phyloP scores from a whole-genome alignment of 73 alveolate genomes.

The Breviolum minutum region DNA sequence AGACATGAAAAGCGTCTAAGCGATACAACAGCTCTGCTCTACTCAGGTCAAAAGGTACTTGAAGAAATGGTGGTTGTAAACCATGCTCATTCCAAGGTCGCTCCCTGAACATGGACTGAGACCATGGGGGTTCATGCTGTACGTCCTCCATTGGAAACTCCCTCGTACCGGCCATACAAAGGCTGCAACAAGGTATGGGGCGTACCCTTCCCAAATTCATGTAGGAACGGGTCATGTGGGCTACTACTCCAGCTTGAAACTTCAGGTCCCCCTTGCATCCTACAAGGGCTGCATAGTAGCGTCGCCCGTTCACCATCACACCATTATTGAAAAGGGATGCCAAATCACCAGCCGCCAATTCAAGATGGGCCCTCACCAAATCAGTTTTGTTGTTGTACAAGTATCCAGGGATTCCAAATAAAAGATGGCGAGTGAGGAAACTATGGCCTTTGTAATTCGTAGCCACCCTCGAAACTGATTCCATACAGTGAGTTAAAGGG shows the following conservation, averaged over 20 bases:
- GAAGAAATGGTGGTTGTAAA: not conserved
- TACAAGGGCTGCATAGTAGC: not conserved
- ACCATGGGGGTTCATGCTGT: constrained; percentile 1
- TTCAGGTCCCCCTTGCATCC: constrained; percentile 51
- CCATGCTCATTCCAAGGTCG: constrained; percentile 2
- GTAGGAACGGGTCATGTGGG: not conserved
- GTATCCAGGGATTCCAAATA: constrained; percentile 34
- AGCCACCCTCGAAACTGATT: not conserved
- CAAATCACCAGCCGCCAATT: not conserved
- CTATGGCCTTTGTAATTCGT: constrained; percentile 38
- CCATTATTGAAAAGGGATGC: not conserved
- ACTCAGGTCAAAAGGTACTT: not conserved
- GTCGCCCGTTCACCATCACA: not conserved
- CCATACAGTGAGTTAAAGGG: not conserved
- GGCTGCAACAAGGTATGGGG: not conserved
- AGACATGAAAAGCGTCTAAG: constrained; percentile 11
- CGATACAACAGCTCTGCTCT: not conserved
- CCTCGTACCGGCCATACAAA: not conserved
- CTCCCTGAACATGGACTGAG: not conserved
- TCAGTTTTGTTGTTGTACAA: not conserved
- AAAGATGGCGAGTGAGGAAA: not conserved
- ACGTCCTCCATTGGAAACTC: not conserved
- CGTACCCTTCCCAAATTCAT: not conserved
- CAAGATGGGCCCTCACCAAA: not conserved
- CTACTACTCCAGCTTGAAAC: not conserved